Conservation (phyloP, 1,139 yeast species). For the Trichomonascaceae sp. region DNA sequence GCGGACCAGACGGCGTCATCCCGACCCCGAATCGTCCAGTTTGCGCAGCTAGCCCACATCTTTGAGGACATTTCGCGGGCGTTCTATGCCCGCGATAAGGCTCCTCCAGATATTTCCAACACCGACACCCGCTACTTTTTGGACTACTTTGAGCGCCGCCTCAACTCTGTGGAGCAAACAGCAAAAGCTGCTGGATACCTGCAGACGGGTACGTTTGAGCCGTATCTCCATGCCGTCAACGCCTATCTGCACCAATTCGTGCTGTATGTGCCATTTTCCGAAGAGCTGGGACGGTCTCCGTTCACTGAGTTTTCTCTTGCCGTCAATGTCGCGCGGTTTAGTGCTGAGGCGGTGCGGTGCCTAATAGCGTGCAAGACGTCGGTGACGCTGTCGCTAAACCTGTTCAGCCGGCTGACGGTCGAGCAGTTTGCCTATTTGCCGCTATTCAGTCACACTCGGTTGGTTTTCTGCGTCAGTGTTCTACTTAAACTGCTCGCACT, state of each 20-base stretch:
- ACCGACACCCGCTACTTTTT: slow-evolving; percentile 14
- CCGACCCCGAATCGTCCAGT: slow-evolving; percentile 34
- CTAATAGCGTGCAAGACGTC: slow-evolving; percentile 15
- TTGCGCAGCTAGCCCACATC: slow-evolving; percentile 45
- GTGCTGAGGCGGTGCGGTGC: slow-evolving; percentile 12
- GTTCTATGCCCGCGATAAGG: slow-evolving; percentile 14
- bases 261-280: slow-evolving; percentile 23
- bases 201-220: slow-evolving; percentile 4
- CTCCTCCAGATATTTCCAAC: slow-evolving; percentile 20
- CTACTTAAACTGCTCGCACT: slow-evolving; percentile 46
- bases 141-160: slow-evolving; percentile 14
- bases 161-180: slow-evolving; percentile 5
- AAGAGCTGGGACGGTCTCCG: slow-evolving; percentile 23
- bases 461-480: slow-evolving; percentile 58
- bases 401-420: slow-evolving; percentile 7
- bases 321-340: slow-evolving; percentile 13
- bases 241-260: slow-evolving; percentile 61
- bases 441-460: slow-evolving; percentile 46
- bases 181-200: slow-evolving; percentile 4
- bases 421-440: slow-evolving; percentile 40
- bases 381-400: slow-evolving; percentile 11
- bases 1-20: slow-evolving; percentile 16
- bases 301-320: slow-evolving; percentile 25
- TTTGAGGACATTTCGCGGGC: slow-evolving; percentile 41
- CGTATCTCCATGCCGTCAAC: slow-evolving; percentile 43